Evolutionary conservation across 495 filamentous ascomycete genomes (phyloP).

Genomic region (Hyaloscypha hepaticicola): DNA sequence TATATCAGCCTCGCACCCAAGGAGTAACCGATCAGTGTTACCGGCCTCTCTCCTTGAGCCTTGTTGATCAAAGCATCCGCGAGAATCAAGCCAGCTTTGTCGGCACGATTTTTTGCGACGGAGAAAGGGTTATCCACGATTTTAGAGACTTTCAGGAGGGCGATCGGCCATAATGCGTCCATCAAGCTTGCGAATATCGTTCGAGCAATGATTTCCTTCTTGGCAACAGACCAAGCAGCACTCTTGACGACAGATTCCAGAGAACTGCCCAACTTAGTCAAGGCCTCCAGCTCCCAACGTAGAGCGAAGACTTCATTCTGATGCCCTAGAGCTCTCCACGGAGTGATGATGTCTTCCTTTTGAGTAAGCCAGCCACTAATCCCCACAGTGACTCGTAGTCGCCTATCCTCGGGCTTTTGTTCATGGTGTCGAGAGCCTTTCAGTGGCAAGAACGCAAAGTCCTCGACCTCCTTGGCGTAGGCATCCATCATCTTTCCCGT

Average conservation of each 20-base stretch:
- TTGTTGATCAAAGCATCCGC: slow-evolving; percentile 88
- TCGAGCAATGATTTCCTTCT: slow-evolving; percentile 64
- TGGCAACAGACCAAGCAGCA: slow-evolving; percentile 74
- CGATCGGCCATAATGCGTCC: slow-evolving; percentile 71
- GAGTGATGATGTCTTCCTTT: slow-evolving; percentile 64
- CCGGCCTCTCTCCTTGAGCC: slow-evolving; percentile 83
- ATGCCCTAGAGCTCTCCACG: slow-evolving; percentile 72
- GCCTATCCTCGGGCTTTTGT: slow-evolving; percentile 45
- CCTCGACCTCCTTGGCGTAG: slow-evolving; percentile 81
- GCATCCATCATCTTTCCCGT: slow-evolving; percentile 83
- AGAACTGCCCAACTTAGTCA: slow-evolving; percentile 73
- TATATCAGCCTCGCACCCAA: slow-evolving; percentile 90
- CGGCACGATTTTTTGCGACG: slow-evolving; percentile 74
- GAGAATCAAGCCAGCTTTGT: slow-evolving; percentile 83
- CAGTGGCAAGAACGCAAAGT: slow-evolving; percentile 85
- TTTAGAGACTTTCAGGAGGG: slow-evolving; percentile 73
- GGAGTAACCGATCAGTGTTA: slow-evolving; percentile 86
- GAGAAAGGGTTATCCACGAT: slow-evolving; percentile 90
- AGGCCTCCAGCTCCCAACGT: slow-evolving; percentile 76
- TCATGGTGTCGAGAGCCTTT: slow-evolving; percentile 43
- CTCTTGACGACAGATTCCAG: slow-evolving; percentile 73
- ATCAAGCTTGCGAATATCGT: slow-evolving; percentile 69
- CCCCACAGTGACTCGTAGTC: slow-evolving; percentile 78
- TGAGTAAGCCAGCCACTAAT: slow-evolving; percentile 80
- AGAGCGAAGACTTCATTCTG: slow-evolving; percentile 79